A percentile compares a stretch with the other conserved stretches of the same genome.
Conservation (phyloP, 2,329 filamentous ascomycete species). For the Xylaria sp. region DNA sequence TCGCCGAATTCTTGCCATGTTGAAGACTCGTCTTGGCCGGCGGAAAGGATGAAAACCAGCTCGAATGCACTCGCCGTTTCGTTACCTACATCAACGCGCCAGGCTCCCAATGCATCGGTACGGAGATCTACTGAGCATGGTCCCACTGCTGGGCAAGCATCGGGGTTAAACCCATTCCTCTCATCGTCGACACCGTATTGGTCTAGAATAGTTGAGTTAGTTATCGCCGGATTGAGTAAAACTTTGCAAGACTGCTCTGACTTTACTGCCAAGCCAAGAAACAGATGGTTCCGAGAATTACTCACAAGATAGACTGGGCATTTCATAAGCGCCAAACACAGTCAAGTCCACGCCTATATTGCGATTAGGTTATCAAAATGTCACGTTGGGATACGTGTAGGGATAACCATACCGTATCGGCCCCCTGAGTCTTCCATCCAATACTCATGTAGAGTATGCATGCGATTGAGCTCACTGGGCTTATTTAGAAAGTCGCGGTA, state of each 20-base stretch:
- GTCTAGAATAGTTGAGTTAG: slow-evolving; percentile 29
- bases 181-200: slow-evolving; percentile 61
- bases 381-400: background rate
- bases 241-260: background rate
- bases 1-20: slow-evolving; percentile 67
- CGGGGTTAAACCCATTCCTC: slow-evolving; percentile 55
- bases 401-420: slow-evolving; percentile 46
- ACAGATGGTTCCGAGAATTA: background rate
- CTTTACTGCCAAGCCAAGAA: background rate
- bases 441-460: slow-evolving; percentile 65
- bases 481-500: slow-evolving; percentile 63
- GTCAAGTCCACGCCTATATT: slow-evolving; percentile 61
- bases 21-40: slow-evolving; percentile 64
- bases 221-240: background rate
- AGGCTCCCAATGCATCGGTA: slow-evolving; percentile 59
- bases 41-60: slow-evolving; percentile 63
- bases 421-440: slow-evolving; percentile 67
- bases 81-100: slow-evolving; percentile 62
- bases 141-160: slow-evolving; percentile 55
- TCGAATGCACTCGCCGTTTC: slow-evolving; percentile 59
- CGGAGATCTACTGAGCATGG: slow-evolving; percentile 60
- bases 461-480: slow-evolving; percentile 59
- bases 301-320: slow-evolving; percentile 55
- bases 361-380: slow-evolving; percentile 1
- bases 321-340: slow-evolving; percentile 61